Conservation (phyloP, 2,329 filamentous ascomycete species). For the Tothia fuscella region DNA sequence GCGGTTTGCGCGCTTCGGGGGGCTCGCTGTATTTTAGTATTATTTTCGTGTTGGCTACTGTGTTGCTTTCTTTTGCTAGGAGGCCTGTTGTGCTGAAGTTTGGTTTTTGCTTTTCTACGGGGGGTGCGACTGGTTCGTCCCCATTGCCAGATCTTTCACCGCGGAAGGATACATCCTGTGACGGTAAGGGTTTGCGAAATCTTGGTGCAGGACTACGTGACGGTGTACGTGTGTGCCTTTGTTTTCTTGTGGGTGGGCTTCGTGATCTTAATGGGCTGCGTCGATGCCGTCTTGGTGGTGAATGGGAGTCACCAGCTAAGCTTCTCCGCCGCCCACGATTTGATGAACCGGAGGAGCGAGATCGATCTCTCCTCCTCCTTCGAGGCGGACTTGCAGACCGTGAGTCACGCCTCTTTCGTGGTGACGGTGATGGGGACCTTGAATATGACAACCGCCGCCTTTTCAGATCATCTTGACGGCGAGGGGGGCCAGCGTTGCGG, state of each 20-base stretch:
- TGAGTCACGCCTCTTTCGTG: too few relatives aligned
- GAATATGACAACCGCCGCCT: too few relatives aligned
- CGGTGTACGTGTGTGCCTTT: neutral
- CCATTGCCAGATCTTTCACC: constrained; percentile 14
- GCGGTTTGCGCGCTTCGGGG: constrained; percentile 78
- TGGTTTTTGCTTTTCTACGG: constrained; percentile 64
- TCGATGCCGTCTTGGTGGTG: neutral
- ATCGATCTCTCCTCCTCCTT: constrained; percentile 28
- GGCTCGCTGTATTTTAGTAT: constrained; percentile 95
- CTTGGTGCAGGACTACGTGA: constrained; percentile 11
- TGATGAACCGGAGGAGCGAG: constrained; percentile 21
- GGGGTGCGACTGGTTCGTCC: constrained; percentile 22
- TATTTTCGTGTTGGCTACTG: constrained; percentile 61
- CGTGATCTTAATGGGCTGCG: neutral
- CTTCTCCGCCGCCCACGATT: neutral
- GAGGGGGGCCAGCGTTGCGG: neutral
- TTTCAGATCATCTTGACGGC: neutral
- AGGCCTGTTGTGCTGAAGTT: constrained; percentile 74
- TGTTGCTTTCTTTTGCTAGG: constrained; percentile 80
- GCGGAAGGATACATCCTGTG: constrained; percentile 34
- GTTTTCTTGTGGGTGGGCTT: neutral
- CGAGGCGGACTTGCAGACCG: constrained; percentile 13
- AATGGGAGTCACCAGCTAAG: too few relatives aligned
- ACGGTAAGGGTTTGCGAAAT: constrained; percentile 31
- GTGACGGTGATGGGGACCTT: too few relatives aligned